A percentile compares a stretch with the other conserved stretches of the same genome.
phyloP scores from a whole-genome alignment of 2,329 filamentous ascomycete genomes.

The Dactylella cylindrospora region DNA sequence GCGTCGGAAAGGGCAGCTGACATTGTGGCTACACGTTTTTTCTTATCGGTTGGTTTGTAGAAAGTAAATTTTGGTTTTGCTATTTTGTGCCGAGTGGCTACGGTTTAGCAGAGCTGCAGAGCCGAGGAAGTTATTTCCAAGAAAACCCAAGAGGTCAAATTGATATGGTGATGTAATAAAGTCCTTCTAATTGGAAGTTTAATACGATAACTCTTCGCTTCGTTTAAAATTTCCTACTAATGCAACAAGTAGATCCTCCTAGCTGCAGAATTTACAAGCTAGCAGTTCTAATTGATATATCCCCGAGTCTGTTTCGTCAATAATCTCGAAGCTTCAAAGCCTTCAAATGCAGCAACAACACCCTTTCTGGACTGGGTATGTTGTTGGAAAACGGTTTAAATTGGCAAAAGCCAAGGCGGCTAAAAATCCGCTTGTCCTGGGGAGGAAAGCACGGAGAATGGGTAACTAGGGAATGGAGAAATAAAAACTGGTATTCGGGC shows the following conservation, averaged over 20 bases:
- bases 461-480: not conserved
- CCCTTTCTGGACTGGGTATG: constrained; percentile 3
- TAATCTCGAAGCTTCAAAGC: not conserved
- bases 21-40: not conserved
- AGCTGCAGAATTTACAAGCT: not conserved
- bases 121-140: no score
- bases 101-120: no score
- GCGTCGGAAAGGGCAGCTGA: no score
- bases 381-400: constrained; percentile 32
- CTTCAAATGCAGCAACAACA: not conserved
- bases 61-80: constrained; percentile 6
- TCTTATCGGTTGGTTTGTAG: not conserved
- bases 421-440: no score
- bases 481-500: constrained; percentile 4
- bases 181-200: no score
- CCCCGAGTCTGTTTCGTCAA: constrained; percentile 1
- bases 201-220: not conserved
- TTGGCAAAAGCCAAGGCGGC: constrained; percentile 27
- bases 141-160: no score
- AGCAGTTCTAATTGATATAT: not conserved
- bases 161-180: no score
- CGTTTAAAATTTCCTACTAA: constrained; percentile 7
- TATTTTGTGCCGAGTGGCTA: no score
- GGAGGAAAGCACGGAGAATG: constrained; percentile 15
- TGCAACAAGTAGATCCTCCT: not conserved